phyloP scores from a whole-genome alignment of 75 land plant genomes.

The Pinus taeda region DNA sequence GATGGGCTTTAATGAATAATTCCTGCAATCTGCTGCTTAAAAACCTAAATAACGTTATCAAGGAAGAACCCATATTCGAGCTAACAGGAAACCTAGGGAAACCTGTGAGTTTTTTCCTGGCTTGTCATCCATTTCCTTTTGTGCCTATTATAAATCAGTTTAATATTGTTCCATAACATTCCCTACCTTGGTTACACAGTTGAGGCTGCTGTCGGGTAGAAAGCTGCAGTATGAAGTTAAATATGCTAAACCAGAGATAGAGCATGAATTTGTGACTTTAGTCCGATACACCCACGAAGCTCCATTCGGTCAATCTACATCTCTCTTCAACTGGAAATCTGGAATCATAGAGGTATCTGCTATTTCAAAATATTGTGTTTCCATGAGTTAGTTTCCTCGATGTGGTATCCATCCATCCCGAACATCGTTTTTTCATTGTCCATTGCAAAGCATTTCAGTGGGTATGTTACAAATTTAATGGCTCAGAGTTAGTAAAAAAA shows the following conservation, averaged over 20 bases:
- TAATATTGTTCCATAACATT: too few relatives aligned
- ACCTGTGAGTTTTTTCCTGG: conserved; percentile 5
- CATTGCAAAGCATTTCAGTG: conserved; percentile 1
- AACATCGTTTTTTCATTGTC: not conserved
- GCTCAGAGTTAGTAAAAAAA: not conserved
- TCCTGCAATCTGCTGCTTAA: conserved; percentile 1
- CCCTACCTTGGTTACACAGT: conserved; percentile 21
- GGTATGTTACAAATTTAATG: not conserved
- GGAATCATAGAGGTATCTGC: conserved; percentile 49
- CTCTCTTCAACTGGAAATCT: conserved; percentile 57
- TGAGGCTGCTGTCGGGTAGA: conserved; percentile 63
- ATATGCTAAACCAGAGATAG: conserved; percentile 27
- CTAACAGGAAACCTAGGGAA: conserved; percentile 4
- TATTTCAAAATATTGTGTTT: not conserved
- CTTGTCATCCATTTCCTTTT: not conserved
- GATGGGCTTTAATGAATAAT: conserved; percentile 8
- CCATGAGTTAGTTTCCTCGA: not conserved
- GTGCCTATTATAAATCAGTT: not conserved
- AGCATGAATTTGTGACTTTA: conserved; percentile 47
- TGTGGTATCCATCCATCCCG: not conserved
- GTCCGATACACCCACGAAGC: conserved; percentile 60
- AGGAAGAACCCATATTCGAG: conserved; percentile 5
- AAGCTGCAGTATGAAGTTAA: conserved; percentile 66
- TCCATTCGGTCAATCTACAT: conserved; percentile 77
- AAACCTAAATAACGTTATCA: not conserved